Evolutionary conservation across 805 yeast species (phyloP).

Genomic region (Candida peoriensis): DNA sequence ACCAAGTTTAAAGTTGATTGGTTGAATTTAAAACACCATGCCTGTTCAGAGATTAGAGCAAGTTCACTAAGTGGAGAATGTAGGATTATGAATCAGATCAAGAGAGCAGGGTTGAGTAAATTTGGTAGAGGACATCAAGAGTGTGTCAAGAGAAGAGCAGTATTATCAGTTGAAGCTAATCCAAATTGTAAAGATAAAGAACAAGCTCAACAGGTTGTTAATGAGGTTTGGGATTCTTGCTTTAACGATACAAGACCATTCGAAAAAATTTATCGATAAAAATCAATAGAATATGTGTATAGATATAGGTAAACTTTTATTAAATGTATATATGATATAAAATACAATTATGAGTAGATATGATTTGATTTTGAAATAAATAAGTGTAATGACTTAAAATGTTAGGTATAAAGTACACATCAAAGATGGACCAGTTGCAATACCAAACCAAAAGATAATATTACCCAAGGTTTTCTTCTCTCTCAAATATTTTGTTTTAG

Average conservation of each 20-base stretch:
- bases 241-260: conserved; percentile 94
- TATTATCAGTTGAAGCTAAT: conserved; percentile 76
- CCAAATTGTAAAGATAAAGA: conserved; percentile 71
- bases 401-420: conserved; percentile 81
- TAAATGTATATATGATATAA: not conserved
- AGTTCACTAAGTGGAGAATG: conserved; percentile 93
- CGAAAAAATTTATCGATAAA: conserved; percentile 70
- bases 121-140: conserved; percentile 82
- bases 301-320: not conserved
- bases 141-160: conserved; percentile 87
- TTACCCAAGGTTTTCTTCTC: conserved; percentile 64
- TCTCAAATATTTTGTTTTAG: conserved; percentile 53
- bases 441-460: conserved; percentile 85
- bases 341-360: not conserved
- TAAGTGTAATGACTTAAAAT: conserved; percentile 35
- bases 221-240: conserved; percentile 88
- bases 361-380: not conserved
- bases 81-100: conserved; percentile 74
- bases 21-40: conserved; percentile 83
- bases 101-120: conserved; percentile 43
- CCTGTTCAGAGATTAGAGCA: conserved; percentile 95
- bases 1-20: conserved; percentile 85
- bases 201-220: conserved; percentile 75
- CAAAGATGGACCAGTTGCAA: conserved; percentile 83
- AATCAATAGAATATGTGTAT: no score